Conservation (phyloP, 306 rosid genomes). For the Quercus wislizeni region DNA sequence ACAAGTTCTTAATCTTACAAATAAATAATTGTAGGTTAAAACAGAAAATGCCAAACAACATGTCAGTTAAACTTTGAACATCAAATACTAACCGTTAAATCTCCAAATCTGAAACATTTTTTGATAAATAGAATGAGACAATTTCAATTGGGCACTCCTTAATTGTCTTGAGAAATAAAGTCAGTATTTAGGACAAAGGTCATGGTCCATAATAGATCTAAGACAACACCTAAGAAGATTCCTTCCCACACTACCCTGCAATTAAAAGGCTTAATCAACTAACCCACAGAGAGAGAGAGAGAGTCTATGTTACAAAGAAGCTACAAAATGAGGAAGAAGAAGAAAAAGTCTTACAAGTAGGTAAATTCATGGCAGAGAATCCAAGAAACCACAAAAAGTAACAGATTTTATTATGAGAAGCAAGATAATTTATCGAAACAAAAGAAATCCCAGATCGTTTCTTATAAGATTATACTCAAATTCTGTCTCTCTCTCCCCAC, state of each 20-base stretch:
- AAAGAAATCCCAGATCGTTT: slow-evolving; percentile 36
- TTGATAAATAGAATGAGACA: no score
- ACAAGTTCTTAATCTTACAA: no score
- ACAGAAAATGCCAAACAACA: no score
- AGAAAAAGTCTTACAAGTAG: slow-evolving; percentile 36
- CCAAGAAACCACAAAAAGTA: neutral
- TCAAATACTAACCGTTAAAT: no score
- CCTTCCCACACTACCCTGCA: slow-evolving; percentile 1
- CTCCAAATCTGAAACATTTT: no score
- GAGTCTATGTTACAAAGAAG: slow-evolving; percentile 13
- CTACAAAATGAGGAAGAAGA: neutral
- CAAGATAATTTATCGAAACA: neutral
- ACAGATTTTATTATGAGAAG: neutral
- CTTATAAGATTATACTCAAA: neutral
- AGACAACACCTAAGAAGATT: slow-evolving; percentile 5
- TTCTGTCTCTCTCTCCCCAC: neutral
- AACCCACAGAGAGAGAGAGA: neutral
- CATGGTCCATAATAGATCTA: slow-evolving; percentile 29
- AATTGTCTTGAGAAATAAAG: no score
- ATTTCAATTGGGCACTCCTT: no score
- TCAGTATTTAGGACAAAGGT: no score
- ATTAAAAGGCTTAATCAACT: slow-evolving; percentile 8
- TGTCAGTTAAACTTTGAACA: no score
- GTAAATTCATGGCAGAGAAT: slow-evolving; percentile 15
- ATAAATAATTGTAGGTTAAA: no score